Conservation (phyloP, 2,329 filamentous ascomycete species). For the Aureobasidium sp. region DNA sequence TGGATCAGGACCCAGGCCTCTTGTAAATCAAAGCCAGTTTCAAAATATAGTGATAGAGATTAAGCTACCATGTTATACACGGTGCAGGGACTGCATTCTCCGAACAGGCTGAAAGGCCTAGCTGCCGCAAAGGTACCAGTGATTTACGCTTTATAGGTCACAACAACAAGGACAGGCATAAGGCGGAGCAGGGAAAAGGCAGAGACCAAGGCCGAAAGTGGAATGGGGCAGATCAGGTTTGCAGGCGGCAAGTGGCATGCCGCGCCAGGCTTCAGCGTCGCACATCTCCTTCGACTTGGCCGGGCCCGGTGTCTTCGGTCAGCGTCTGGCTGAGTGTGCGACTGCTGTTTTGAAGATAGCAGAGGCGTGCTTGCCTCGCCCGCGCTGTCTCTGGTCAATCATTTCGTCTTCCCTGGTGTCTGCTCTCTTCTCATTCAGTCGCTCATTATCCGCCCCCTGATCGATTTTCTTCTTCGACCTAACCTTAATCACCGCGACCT, state of each 20-base stretch:
- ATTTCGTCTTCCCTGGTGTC: neutral
- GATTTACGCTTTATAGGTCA: neutral
- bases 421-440: neutral
- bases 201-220: neutral
- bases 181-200: neutral
- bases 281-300: neutral
- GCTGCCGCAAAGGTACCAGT: neutral
- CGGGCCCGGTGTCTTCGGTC: conserved; percentile 1
- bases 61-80: neutral
- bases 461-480: conserved; percentile 3
- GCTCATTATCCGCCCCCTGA: neutral
- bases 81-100: neutral
- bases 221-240: neutral
- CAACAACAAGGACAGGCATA: neutral
- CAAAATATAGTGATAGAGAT: neutral
- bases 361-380: neutral
- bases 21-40: neutral
- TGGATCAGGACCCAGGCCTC: neutral
- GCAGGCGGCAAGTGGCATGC: neutral
- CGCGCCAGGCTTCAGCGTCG: neutral
- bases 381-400: neutral
- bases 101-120: neutral
- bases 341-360: conserved; percentile 1
- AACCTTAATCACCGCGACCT: neutral
- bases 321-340: neutral